These are phyloP conservation scores for Penicillium turbatum DNA, from an alignment of 495 filamentous ascomycete species.

Conservation along the genomic window DNA sequence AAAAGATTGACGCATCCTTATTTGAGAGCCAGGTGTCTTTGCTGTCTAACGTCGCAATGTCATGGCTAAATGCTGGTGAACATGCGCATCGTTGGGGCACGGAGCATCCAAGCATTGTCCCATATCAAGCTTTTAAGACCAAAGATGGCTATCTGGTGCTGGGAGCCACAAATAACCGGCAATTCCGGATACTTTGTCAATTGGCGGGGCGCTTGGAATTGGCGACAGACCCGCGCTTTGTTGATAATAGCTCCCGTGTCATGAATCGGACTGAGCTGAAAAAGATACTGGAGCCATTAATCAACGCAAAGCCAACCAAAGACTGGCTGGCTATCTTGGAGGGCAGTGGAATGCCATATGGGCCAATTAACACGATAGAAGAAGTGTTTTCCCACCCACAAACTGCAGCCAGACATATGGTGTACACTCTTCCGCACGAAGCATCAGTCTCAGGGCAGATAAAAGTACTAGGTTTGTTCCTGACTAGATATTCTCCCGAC, in stretches of 20 bases:
- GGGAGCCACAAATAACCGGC: conserved; percentile 78
- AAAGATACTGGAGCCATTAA: conserved; percentile 59
- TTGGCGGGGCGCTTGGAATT: conserved; percentile 61
- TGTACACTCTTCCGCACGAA: conserved; percentile 15
- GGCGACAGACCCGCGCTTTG: conserved; percentile 60
- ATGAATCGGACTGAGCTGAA: conserved; percentile 65
- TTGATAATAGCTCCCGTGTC: conserved; percentile 66
- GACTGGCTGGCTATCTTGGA: conserved; percentile 78
- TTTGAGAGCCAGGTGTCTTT: conserved; percentile 85
- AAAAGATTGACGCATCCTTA: conserved; percentile 78
- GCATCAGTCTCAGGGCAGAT: conserved; percentile 14
- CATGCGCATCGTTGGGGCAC: conserved; percentile 84
- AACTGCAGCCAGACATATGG: conserved; percentile 22
- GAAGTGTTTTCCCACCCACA: conserved; percentile 26
- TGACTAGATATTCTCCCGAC: neutral
- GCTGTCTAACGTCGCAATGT: conserved; percentile 80
- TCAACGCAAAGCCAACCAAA: conserved; percentile 61
- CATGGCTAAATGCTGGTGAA: conserved; percentile 69
- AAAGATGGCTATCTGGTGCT: conserved; percentile 74
- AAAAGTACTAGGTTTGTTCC: conserved; percentile 18
- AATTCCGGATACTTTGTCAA: conserved; percentile 73
- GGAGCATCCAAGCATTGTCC: conserved; percentile 85
- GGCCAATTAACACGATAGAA: conserved; percentile 61
- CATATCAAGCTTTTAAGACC: conserved; percentile 80
- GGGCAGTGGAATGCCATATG: conserved; percentile 81